Evolutionary conservation across 2,329 filamentous ascomycete genomes (phyloP).

Genomic region (Aspergillus ustus): DNA sequence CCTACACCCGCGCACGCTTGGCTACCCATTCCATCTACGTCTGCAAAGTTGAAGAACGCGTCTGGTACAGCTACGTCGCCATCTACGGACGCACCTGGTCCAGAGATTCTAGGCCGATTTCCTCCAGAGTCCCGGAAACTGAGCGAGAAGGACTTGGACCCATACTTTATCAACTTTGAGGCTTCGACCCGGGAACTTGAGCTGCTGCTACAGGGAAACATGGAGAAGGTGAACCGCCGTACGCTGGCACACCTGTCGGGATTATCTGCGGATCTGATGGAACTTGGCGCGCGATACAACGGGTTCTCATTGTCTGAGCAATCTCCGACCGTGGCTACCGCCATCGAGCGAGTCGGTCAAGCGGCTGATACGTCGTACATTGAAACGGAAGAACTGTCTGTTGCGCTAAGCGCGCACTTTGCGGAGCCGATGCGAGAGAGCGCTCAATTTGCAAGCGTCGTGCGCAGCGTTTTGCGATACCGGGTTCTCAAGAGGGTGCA

Average conservation of each 20-base stretch:
- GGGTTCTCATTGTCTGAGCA: conserved; percentile 95
- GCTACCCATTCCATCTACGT: conserved; percentile 82
- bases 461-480: conserved; percentile 85
- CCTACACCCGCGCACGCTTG: conserved; percentile 84
- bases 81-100: conserved; percentile 59
- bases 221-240: conserved; percentile 94
- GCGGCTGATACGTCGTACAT: conserved; percentile 96
- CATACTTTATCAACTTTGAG: conserved; percentile 95
- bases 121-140: conserved; percentile 77
- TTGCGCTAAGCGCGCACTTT: conserved; percentile 87
- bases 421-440: conserved; percentile 98
- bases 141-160: conserved; percentile 88
- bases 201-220: conserved; percentile 82
- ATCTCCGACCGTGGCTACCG: conserved; percentile 82
- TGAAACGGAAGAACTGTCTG: conserved; percentile 87
- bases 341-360: conserved; percentile 92
- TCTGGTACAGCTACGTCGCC: conserved; percentile 49
- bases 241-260: conserved; percentile 84
- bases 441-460: conserved; percentile 94
- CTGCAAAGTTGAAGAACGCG: conserved; percentile 76
- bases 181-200: conserved; percentile 90
- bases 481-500: conserved; percentile 92
- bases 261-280: conserved; percentile 84
- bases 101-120: conserved; percentile 75
- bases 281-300: conserved; percentile 94